Evolutionary conservation across 2,329 filamentous ascomycete genomes (phyloP).

Genomic region (Cladosporium sp.): DNA sequence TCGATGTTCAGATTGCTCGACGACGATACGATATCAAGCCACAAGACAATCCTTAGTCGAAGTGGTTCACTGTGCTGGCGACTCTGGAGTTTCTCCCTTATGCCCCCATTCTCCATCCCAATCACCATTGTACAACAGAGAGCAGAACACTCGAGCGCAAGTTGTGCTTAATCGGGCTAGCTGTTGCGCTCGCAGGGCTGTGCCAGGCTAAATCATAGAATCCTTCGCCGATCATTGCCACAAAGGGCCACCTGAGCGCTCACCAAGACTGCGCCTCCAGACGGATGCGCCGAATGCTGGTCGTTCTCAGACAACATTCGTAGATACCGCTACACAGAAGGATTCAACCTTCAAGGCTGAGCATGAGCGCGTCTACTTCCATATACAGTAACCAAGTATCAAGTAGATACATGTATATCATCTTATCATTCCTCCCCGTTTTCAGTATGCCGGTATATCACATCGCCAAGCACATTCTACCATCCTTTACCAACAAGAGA

Average conservation of each 20-base stretch:
- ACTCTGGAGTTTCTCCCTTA: too few relatives aligned
- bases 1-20: too few relatives aligned
- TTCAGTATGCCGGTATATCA: not conserved
- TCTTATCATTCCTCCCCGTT: not conserved
- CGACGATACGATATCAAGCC: too few relatives aligned
- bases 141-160: not conserved
- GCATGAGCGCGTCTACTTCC: conserved; percentile 5
- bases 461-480: not conserved
- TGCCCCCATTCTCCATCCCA: too few relatives aligned
- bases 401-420: not conserved
- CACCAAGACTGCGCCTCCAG: not conserved
- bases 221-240: not conserved
- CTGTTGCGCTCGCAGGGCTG: conserved; percentile 1
- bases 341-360: not conserved
- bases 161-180: not conserved
- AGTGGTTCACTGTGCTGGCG: too few relatives aligned
- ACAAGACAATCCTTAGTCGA: too few relatives aligned
- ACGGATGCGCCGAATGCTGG: not conserved
- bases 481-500: not conserved
- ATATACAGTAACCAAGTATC: not conserved
- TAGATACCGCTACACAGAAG: not conserved
- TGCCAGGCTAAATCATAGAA: not conserved
- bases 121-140: too few relatives aligned
- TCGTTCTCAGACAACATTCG: not conserved
- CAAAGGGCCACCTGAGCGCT: not conserved